Conservation (phyloP, 495 filamentous ascomycete genomes). For the Coniosporium apollinis region DNA sequence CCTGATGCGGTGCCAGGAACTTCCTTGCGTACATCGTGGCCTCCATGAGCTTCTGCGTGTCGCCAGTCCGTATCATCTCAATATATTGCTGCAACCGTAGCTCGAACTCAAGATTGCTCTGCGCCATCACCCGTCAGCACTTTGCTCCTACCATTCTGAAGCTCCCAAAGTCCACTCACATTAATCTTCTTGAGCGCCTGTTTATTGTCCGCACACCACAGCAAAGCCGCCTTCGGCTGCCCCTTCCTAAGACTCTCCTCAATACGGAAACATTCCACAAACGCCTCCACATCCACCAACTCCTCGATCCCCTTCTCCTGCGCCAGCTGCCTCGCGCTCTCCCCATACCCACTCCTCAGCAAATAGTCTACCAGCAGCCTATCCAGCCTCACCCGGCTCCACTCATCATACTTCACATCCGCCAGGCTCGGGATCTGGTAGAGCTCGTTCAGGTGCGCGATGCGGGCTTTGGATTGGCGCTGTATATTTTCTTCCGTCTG, state of each 20-base stretch:
- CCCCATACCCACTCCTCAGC: constrained; percentile 62
- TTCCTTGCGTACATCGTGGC: constrained; percentile 70
- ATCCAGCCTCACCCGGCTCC: constrained; percentile 68
- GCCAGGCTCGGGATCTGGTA: constrained; percentile 65
- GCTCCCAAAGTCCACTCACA: constrained; percentile 29
- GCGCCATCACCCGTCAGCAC: constrained; percentile 18
- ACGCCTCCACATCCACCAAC: constrained; percentile 78
- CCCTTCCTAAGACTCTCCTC: constrained; percentile 49
- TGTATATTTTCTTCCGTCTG: constrained; percentile 64
- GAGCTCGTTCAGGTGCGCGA: constrained; percentile 63
- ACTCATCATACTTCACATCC: constrained; percentile 87
- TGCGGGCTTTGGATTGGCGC: constrained; percentile 52
- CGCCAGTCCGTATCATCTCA: constrained; percentile 57
- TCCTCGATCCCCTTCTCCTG: constrained; percentile 53
- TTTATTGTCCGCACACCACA: constrained; percentile 88
- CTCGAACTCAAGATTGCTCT: constrained; percentile 86
- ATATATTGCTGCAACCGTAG: constrained; percentile 92
- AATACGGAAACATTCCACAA: constrained; percentile 65
- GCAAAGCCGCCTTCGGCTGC: constrained; percentile 61
- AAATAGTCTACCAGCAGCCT: constrained; percentile 81
- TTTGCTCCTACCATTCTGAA: neutral
- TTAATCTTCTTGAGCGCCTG: constrained; percentile 69
- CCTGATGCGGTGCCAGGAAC: constrained; percentile 49
- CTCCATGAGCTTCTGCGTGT: constrained; percentile 45
- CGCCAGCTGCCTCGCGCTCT: constrained; percentile 60